Conservation (phyloP, 352 stramenopile species). For the Globisporangium echinulatum region DNA sequence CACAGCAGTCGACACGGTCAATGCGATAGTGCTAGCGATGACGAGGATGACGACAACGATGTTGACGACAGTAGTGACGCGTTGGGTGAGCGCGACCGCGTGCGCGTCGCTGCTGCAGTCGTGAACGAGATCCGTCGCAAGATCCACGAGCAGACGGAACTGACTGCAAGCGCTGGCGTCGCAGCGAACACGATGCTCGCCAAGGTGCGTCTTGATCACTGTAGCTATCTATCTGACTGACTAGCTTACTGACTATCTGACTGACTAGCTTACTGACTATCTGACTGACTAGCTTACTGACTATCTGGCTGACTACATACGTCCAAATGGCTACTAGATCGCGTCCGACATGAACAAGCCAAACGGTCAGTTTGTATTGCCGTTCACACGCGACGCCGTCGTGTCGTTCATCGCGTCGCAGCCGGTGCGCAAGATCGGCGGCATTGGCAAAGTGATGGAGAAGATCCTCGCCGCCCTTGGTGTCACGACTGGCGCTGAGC, state of each 20-base stretch:
- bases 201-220: conserved; percentile 54
- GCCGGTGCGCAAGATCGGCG: conserved; percentile 90
- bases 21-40: conserved; percentile 1
- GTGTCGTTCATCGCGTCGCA: conserved; percentile 87
- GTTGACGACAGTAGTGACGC: conserved; percentile 1
- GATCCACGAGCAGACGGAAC: conserved; percentile 81
- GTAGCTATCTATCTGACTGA: conserved; percentile 2
- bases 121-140: conserved; percentile 79
- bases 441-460: conserved; percentile 95
- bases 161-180: conserved; percentile 93
- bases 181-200: conserved; percentile 89
- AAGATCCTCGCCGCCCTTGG: conserved; percentile 85
- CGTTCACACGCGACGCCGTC: conserved; percentile 61
- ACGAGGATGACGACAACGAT: conserved; percentile 11
- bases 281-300: too few species aligned
- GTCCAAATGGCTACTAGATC: conserved; percentile 39
- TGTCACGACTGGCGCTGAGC: conserved; percentile 82
- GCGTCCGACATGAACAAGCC: conserved; percentile 96
- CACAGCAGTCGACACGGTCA: not conserved
- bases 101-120: conserved; percentile 44
- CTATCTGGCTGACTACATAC: not conserved
- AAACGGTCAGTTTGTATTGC: conserved; percentile 92
- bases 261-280: not conserved
- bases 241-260: not conserved
- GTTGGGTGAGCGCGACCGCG: conserved; percentile 12